Evolutionary conservation across 345 rosid genomes (phyloP), one percentile per base, ranked within the genome.

Genomic region (Ceriops zippeliana): DNA sequence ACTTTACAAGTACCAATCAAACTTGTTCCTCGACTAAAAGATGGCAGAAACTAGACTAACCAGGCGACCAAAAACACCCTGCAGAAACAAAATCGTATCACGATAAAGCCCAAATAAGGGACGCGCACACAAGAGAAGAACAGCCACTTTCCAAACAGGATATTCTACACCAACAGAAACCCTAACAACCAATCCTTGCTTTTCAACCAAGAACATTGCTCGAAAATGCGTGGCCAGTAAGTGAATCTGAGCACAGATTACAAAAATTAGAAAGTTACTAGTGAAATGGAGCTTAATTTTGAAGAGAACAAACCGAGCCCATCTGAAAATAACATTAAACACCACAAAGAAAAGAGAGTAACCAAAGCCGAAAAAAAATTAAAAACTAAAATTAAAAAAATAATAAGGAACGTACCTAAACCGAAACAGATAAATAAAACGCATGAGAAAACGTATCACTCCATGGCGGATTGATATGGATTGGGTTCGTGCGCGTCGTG

Each of bases 41-140:
- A 64, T 69, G 61, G 20, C n/a, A 34, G 21, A 35, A n/a, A 58
- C 21, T 22, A 75, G 62, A 63, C 58, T 17, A 70, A 34, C n/a
- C 52, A 51, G 56, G 31, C n/a, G 24, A 37, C 61, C 51, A 28
- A 13, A 62, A 46, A 46, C 16, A 1, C 59, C 67, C 67, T 52
- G 72, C 11, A 56, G 34, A 75, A 60, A 30, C 24, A 54, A 27
- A 37, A 56, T 19, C 66, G 27, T 49, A 49, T 56, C 16, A 62
- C 24, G 19, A 2, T 34, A 34, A 34, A 58, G 4, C 51, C 16
- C 24, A 38, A 63, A 5, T 5, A 7, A 34, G 37, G 37, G 8
- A 34, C 37, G 37, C 6, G 10, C 66, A 61, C 51, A 34, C n/a
- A 59, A 8, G 27, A 52, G 4, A 2, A 31, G 3, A 46, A 64